phyloP scores from a whole-genome alignment of 2,329 filamentous ascomycete genomes.

The Septoria linicola region DNA sequence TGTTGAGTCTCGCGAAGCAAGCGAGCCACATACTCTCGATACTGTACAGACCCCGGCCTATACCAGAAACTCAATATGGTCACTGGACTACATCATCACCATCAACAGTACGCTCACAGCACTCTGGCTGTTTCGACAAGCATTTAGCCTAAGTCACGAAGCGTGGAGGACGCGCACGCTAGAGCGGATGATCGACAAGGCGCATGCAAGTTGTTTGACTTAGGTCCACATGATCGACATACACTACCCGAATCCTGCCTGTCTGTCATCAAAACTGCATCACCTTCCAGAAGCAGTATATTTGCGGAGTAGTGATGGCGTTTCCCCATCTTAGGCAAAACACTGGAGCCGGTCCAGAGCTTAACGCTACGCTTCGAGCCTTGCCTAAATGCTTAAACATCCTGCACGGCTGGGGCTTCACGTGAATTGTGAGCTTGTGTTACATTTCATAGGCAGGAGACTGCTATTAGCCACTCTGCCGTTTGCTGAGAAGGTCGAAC shows the following conservation, averaged over 20 bases:
- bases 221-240: not conserved
- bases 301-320: not conserved
- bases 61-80: not conserved
- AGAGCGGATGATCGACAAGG: not conserved
- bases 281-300: not conserved
- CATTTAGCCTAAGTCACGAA: constrained; percentile 4
- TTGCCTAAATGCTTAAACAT: not conserved
- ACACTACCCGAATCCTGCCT: too few species aligned
- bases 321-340: not conserved
- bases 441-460: not conserved
- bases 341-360: not conserved
- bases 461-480: not conserved
- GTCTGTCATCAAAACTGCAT: too few species aligned
- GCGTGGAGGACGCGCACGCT: not conserved
- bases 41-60: not conserved
- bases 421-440: not conserved
- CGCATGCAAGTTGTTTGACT: not conserved
- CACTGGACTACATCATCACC: not conserved
- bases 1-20: not conserved
- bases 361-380: not conserved
- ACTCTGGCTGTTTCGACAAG: too few species aligned
- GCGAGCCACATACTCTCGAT: not conserved
- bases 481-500: too few species aligned
- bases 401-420: not conserved
- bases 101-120: not conserved